These are phyloP conservation scores for Glonium stellatum DNA, from an alignment of 495 filamentous ascomycete genomes.

Conservation along the genomic window DNA sequence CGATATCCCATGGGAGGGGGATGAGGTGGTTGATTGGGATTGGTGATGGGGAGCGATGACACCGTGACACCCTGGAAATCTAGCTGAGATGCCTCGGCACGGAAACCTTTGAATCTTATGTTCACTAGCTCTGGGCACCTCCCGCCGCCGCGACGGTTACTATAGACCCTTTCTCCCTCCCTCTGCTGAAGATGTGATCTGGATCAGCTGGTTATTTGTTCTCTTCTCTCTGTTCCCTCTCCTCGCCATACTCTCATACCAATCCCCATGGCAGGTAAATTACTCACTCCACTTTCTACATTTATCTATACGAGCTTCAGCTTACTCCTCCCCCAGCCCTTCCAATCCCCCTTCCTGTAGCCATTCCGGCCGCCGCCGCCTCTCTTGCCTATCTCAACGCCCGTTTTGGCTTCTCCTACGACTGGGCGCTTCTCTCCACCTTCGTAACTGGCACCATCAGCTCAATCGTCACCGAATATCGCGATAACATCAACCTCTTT, in stretches of 20 bases:
- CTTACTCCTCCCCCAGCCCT: not conserved
- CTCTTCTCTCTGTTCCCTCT: not conserved
- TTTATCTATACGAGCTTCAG: not conserved
- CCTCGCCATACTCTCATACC: not conserved
- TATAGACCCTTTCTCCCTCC: not conserved
- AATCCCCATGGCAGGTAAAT: not conserved
- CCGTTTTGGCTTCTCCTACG: conserved; percentile 58
- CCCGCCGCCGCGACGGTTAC: no score
- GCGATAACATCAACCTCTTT: conserved; percentile 66
- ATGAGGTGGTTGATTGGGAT: not conserved
- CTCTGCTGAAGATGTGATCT: not conserved
- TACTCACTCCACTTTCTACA: not conserved
- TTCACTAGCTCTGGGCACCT: not conserved
- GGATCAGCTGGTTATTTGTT: not conserved
- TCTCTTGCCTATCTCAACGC: conserved; percentile 79
- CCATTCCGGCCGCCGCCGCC: conserved; percentile 54
- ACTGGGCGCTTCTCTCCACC: conserved; percentile 49
- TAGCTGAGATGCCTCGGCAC: not conserved
- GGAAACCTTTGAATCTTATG: not conserved
- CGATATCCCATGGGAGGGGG: not conserved
- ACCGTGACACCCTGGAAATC: not conserved
- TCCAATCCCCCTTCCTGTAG: conserved; percentile 38
- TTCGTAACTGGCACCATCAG: conserved; percentile 42
- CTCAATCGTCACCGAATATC: conserved; percentile 38
- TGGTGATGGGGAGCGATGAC: not conserved